A percentile compares a stretch with the other conserved stretches of the same genome.
These are phyloP conservation scores for Fusarium euwallaceae DNA, from an alignment of 2,329 filamentous ascomycete genomes.

Conservation along the genomic window DNA sequence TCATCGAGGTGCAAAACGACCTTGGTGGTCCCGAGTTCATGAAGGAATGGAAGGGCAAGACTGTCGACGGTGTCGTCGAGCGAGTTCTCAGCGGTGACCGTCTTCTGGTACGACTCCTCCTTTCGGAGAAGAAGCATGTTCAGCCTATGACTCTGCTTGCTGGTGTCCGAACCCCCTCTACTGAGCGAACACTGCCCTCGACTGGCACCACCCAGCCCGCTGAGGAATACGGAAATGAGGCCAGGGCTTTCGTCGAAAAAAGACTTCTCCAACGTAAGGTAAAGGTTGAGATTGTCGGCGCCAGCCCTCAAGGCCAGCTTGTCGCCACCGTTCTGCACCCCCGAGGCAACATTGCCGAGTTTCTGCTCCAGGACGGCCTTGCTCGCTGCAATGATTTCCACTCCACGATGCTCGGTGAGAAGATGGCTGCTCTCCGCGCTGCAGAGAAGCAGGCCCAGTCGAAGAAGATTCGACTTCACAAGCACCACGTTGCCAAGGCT, in stretches of 20 bases:
- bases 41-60: constrained; percentile 86
- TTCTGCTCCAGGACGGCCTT: constrained; percentile 88
- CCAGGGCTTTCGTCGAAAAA: constrained; percentile 87
- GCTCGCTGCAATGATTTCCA: constrained; percentile 96
- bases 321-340: constrained; percentile 90
- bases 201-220: constrained; percentile 85
- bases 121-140: constrained; percentile 86
- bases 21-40: constrained; percentile 83
- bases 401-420: constrained; percentile 88
- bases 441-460: constrained; percentile 89
- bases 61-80: constrained; percentile 88
- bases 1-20: constrained; percentile 85
- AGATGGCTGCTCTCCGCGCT: constrained; percentile 87
- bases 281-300: constrained; percentile 84
- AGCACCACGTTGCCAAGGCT: constrained; percentile 80
- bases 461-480: constrained; percentile 83
- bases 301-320: constrained; percentile 92
- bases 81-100: constrained; percentile 92
- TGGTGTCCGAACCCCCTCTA: constrained; percentile 90
- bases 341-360: constrained; percentile 91
- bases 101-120: constrained; percentile 83
- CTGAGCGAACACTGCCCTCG: constrained; percentile 83
- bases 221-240: constrained; percentile 91
- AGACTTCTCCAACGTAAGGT: constrained; percentile 89
- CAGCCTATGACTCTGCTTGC: constrained; percentile 92